Evolutionary conservation across 805 yeast genomes (phyloP).

Genomic region (Suhomyces xylopsoci): DNA sequence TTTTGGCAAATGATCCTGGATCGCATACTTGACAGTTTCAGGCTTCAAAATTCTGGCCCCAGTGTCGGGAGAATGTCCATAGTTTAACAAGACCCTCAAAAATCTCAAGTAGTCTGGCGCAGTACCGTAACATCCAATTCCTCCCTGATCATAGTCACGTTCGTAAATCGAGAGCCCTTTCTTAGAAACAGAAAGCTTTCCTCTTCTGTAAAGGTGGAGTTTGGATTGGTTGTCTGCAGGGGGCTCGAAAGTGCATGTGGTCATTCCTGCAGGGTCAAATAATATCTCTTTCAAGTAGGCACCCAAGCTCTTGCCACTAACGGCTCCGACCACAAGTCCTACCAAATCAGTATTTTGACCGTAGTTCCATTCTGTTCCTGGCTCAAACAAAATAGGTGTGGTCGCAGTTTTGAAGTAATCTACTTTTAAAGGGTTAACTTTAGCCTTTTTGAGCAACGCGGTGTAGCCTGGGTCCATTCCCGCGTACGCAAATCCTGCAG

Average conservation of each 20-base stretch:
- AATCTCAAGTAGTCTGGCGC: slow-evolving; percentile 38
- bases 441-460: slow-evolving; percentile 8
- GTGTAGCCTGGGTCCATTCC: slow-evolving; percentile 14
- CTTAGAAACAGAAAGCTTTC: background rate
- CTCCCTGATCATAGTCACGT: slow-evolving; percentile 40
- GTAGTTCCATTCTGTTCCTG: slow-evolving; percentile 37
- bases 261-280: slow-evolving; percentile 36
- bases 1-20: slow-evolving; percentile 30
- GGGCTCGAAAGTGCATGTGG: slow-evolving; percentile 12
- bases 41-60: slow-evolving; percentile 19
- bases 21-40: slow-evolving; percentile 31
- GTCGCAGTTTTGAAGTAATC: slow-evolving; percentile 11
- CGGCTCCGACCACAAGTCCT: slow-evolving; percentile 33
- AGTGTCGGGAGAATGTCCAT: slow-evolving; percentile 41
- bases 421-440: slow-evolving; percentile 6
- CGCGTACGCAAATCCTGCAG: slow-evolving; percentile 25
- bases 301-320: slow-evolving; percentile 32
- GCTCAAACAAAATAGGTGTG: slow-evolving; percentile 27
- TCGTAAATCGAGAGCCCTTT: background rate
- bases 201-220: background rate
- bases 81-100: slow-evolving; percentile 37
- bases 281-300: slow-evolving; percentile 27
- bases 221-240: background rate
- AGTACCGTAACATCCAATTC: slow-evolving; percentile 41
- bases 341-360: slow-evolving; percentile 40